phyloP scores from a whole-genome alignment of 1,284 basidiomycete species.

The Acaromyces ingoldii region DNA sequence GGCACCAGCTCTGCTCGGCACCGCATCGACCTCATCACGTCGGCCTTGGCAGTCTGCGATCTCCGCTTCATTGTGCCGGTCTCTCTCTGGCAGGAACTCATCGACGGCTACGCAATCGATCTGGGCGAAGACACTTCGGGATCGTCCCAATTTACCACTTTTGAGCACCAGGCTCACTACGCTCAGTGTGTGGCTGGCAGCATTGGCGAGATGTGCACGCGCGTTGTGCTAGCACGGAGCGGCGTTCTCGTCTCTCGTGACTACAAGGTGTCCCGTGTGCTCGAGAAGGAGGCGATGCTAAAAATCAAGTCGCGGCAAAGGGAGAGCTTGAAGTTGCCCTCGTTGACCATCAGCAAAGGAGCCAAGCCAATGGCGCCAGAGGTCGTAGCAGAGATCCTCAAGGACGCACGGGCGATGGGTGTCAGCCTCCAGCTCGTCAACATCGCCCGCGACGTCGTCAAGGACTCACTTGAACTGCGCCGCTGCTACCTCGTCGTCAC shows the following conservation, averaged over 20 bases:
- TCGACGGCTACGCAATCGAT: slow-evolving; percentile 33
- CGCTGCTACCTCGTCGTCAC: slow-evolving; percentile 33
- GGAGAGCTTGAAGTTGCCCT: background rate
- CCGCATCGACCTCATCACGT: slow-evolving; percentile 18
- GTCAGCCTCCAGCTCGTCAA: slow-evolving; percentile 44
- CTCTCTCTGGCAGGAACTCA: slow-evolving; percentile 35
- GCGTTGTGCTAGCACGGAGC: slow-evolving; percentile 31
- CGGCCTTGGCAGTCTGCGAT: slow-evolving; percentile 28
- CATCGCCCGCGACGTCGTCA: slow-evolving; percentile 38
- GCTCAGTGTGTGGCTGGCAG: slow-evolving; percentile 40
- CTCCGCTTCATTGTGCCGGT: slow-evolving; percentile 27
- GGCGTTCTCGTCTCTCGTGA: slow-evolving; percentile 17
- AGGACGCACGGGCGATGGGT: slow-evolving; percentile 40
- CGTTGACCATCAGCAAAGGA: background rate
- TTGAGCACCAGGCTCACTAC: slow-evolving; percentile 29
- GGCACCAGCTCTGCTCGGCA: background rate
- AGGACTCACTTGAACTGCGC: slow-evolving; percentile 25
- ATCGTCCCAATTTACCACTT: background rate
- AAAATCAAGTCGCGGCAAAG: too few species aligned
- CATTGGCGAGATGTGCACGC: slow-evolving; percentile 42
- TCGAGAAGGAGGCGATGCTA: background rate
- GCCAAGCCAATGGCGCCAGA: background rate
- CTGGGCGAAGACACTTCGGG: slow-evolving; percentile 15
- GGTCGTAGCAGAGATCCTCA: slow-evolving; percentile 12
- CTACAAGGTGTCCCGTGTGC: slow-evolving; percentile 9